A percentile compares a stretch with the other conserved stretches of the same genome.
These are phyloP conservation scores for Hypoxylon sp. DNA, from an alignment of 2,329 filamentous ascomycete species.

Conservation along the genomic window DNA sequence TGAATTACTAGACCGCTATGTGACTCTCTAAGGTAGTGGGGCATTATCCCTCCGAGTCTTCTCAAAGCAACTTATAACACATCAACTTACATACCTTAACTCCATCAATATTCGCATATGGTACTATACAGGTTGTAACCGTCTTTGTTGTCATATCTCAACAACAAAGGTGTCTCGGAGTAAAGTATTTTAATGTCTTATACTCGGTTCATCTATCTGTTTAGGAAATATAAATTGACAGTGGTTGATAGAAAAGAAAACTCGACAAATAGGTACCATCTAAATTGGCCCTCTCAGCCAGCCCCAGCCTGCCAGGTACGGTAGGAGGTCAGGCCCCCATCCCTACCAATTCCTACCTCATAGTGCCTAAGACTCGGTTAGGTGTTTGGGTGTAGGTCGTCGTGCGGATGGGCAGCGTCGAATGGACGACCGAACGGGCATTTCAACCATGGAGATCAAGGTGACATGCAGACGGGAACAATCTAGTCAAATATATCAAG, in stretches of 20 bases:
- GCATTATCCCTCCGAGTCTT: conserved; percentile 28
- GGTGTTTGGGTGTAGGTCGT: conserved; percentile 4
- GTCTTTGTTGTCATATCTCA: conserved; percentile 11
- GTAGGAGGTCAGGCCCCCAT: conserved; percentile 23
- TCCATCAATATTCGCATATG: conserved; percentile 20
- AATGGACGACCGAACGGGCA: conserved; percentile 28
- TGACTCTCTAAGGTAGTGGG: conserved; percentile 23
- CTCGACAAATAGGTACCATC: no score
- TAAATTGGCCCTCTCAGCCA: conserved; percentile 22
- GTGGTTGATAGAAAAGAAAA: conserved; percentile 24
- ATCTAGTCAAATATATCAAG: conserved; percentile 21
- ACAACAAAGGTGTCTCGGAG: conserved; percentile 28
- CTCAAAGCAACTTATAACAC: no score
- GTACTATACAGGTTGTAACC: no score
- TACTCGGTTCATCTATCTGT: conserved; percentile 13
- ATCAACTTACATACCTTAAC: no score
- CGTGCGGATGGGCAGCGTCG: conserved; percentile 7
- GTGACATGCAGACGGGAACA: conserved; percentile 36
- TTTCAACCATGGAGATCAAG: conserved; percentile 36
- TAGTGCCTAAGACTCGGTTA: conserved; percentile 11
- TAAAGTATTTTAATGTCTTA: conserved; percentile 11
- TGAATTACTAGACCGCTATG: conserved; percentile 15
- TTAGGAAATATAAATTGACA: conserved; percentile 23
- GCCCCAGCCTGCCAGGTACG: conserved; percentile 29
- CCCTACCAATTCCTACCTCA: conserved; percentile 7